Base-by-base conservation (phyloP, 441 rosid genomes). In the Mallotus repandus region DNA sequence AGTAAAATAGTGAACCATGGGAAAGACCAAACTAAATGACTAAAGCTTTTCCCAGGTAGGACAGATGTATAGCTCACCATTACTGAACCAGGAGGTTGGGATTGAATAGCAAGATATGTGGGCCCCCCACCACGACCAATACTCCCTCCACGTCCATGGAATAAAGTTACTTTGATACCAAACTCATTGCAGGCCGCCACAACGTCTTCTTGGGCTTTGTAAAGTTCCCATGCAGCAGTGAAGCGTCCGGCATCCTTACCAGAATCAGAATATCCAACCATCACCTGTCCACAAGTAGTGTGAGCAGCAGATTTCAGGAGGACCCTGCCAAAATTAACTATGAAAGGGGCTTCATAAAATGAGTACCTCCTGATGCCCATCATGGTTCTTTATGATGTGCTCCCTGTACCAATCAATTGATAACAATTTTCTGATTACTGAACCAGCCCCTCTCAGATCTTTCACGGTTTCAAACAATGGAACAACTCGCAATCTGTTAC, bases 71-170 rank as follows among this genome's bases (percentile, higher is more conserved):
- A 65, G 80, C 96, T 87, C 73, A 94, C 98, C 98, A 92, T 92
- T 64, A 94, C 94, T 67, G 98, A 94, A 77, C 98, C 98, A 22
- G 98, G 98, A 15, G 96, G 97, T 71, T 92, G 98, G 77, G 97
- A 94, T 72, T 94, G 98, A 79, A 94, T 94, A 71, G 98, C 97
- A 9, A 94, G 89, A 82, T 94, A 91, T 59, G 98, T 94, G 35
- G 98, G 99, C 66, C 98, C 99, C 74, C 99, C 99, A 71, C 98
- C 99, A 64, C 97, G 98, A 68, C 98, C 98, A 45, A 94, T 91
- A 79, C 99, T 94, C 61, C 98, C 98, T 71, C 99, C 99, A 75
- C 98, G 94, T 38, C 99, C 99, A 82, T 94, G 99, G 86, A 94
- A 94, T 49, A 92, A 85, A 52, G 98, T 91, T 72, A 94, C 90